Percentiles rank a stretch among this genome's conserved stretches.
Evolutionary conservation across 345 rosid genomes (phyloP).

Genomic region (Pistacia vera): DNA sequence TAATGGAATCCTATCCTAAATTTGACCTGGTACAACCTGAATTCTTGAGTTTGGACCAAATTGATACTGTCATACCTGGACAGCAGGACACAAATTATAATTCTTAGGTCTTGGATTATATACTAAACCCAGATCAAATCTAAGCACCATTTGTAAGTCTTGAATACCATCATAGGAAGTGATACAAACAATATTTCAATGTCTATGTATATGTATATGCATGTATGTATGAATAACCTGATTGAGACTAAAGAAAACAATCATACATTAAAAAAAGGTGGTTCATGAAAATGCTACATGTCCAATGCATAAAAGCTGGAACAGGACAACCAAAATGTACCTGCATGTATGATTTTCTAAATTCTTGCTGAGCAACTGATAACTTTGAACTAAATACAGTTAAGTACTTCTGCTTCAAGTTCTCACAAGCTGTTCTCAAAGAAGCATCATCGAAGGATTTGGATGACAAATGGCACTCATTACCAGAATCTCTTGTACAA

Average conservation of each 20-base stretch:
- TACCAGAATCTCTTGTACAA: conserved; percentile 35
- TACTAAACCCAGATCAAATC: neutral
- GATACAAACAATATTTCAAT: neutral
- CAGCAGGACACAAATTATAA: neutral
- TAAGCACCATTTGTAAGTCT: too few relatives aligned
- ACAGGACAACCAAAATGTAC: conserved; percentile 34
- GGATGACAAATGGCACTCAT: conserved; percentile 32
- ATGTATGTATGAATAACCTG: neutral
- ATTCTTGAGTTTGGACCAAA: neutral
- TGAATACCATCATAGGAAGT: neutral
- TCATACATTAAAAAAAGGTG: neutral
- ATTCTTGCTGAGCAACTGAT: conserved; percentile 70
- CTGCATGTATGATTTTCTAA: conserved; percentile 65
- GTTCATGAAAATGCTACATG: neutral
- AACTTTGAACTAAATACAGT: conserved; percentile 69
- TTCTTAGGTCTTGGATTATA: neutral
- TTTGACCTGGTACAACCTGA: neutral
- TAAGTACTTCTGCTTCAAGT: conserved; percentile 72
- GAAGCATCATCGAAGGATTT: conserved; percentile 28
- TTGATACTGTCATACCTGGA: neutral
- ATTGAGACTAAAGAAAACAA: neutral
- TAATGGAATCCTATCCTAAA: neutral
- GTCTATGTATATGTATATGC: neutral
- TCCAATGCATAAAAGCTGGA: neutral
- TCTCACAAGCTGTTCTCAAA: conserved; percentile 55